Conservation (phyloP, 306 rosid genomes). For the Comarum palustre region DNA sequence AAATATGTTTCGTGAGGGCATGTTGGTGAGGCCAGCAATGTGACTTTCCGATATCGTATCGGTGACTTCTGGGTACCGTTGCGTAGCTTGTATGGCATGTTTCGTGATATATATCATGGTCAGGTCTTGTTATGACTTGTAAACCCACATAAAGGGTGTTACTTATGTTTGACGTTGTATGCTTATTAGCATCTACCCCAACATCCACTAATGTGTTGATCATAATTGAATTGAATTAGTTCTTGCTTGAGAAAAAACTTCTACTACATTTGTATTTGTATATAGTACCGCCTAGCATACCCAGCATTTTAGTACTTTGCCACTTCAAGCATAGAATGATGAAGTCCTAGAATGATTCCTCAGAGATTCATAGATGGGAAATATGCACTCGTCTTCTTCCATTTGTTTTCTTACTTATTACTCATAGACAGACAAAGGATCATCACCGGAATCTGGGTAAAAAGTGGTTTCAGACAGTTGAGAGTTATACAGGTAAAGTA, state of each 20-base stretch:
- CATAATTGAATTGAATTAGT: background rate
- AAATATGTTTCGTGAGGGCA: no score
- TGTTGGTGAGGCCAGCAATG: no score
- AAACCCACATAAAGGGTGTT: no score
- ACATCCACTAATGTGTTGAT: no score
- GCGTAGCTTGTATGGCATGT: no score
- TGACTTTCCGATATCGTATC: no score
- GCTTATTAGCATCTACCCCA: no score
- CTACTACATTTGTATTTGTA: background rate
- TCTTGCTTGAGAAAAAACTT: background rate
- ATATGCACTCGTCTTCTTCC: background rate
- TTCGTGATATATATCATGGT: no score
- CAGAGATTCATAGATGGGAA: background rate
- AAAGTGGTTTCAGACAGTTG: background rate
- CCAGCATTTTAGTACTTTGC: background rate
- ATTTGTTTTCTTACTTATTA: background rate
- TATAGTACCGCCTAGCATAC: background rate
- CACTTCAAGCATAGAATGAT: background rate
- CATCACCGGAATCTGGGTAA: conserved; percentile 8
- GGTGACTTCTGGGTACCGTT: no score
- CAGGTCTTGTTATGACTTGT: no score
- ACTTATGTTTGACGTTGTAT: no score
- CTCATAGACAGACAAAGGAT: background rate
- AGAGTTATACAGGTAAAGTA: background rate
- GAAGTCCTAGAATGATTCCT: background rate